Percentiles rank a stretch among this genome's conserved stretches.
Conservation (phyloP, 2,329 filamentous ascomycete genomes). For the Sporothrix inflata region DNA sequence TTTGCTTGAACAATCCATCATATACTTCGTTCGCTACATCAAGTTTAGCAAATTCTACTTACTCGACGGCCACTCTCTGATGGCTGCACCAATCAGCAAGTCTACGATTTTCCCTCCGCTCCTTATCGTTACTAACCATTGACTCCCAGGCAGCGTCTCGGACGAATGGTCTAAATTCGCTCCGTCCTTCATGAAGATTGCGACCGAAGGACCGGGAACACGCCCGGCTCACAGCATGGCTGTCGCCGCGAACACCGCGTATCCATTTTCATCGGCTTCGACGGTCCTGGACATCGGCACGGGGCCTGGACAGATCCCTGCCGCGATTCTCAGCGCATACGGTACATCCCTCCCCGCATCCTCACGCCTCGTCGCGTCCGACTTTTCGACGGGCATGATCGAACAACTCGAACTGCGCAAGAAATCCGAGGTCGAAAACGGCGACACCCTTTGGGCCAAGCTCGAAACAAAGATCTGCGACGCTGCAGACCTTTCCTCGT, state of each 20-base stretch:
- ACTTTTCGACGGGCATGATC: background rate
- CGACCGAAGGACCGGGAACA: background rate
- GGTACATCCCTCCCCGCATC: background rate
- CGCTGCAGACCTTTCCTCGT: background rate
- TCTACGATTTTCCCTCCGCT: too few relatives aligned
- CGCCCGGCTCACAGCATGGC: background rate
- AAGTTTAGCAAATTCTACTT: too few relatives aligned
- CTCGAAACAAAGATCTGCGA: background rate
- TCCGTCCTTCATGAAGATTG: background rate
- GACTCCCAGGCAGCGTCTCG: background rate
- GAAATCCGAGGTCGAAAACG: background rate
- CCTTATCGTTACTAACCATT: too few relatives aligned
- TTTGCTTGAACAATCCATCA: too few relatives aligned
- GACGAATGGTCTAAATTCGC: background rate
- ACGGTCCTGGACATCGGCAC: constrained; percentile 1
- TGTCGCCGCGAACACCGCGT: background rate
- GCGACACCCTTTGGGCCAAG: background rate
- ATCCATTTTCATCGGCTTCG: background rate
- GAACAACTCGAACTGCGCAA: background rate
- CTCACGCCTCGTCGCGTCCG: background rate
- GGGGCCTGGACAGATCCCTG: background rate
- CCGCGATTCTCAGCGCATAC: background rate
- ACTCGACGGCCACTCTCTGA: too few relatives aligned
- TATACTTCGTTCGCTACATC: too few relatives aligned
- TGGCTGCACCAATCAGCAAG: too few relatives aligned